Conservation (phyloP, 257 asterid species). For the Linaria vulgaris region DNA sequence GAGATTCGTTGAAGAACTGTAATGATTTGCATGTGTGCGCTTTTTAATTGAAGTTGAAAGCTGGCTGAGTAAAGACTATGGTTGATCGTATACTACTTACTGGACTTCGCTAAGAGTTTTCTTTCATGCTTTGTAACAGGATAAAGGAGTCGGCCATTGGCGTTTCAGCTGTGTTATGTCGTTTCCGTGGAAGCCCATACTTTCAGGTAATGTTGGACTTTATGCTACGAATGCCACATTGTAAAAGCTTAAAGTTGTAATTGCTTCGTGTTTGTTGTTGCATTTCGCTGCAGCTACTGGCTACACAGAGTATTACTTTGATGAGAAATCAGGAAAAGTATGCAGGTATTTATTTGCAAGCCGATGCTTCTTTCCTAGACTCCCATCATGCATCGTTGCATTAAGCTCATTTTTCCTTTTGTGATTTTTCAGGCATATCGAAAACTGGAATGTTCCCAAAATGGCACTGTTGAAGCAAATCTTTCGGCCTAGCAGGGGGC, state of each 20-base stretch:
- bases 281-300: slow-evolving; percentile 76
- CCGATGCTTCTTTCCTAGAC: not conserved
- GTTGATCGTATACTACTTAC: too few relatives aligned
- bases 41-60: too few relatives aligned
- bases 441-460: slow-evolving; percentile 97
- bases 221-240: not conserved
- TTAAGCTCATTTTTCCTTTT: not conserved
- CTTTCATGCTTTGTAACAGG: slow-evolving; percentile 42
- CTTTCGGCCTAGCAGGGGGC: slow-evolving; percentile 58
- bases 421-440: slow-evolving; percentile 65
- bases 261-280: slow-evolving; percentile 5
- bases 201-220: slow-evolving; percentile 54
- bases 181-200: slow-evolving; percentile 97
- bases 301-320: slow-evolving; percentile 85
- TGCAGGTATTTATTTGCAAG: slow-evolving; percentile 47
- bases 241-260: not conserved
- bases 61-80: too few relatives aligned
- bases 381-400: not conserved
- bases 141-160: slow-evolving; percentile 92
- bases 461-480: slow-evolving; percentile 87
- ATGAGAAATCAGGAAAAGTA: slow-evolving; percentile 70
- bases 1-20: too few relatives aligned
- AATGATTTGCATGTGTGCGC: too few relatives aligned
- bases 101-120: not conserved
- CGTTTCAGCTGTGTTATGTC: slow-evolving; percentile 84